Conservation (phyloP, 352 stramenopile species). For the Globisporangium mamillatum region DNA sequence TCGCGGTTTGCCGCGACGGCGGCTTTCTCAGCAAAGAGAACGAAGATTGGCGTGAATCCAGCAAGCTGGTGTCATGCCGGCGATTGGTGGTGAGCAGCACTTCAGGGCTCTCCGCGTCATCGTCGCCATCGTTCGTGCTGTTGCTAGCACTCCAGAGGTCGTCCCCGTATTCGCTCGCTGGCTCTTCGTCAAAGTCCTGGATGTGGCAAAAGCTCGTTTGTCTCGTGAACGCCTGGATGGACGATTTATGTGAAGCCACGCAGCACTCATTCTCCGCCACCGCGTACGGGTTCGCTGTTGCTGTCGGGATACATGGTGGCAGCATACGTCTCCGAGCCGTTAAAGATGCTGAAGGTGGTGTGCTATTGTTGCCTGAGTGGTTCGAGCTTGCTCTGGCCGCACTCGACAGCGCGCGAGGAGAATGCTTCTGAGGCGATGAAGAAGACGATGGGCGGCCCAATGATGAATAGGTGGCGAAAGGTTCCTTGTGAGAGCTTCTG, state of each 20-base stretch:
- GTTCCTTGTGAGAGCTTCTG: neutral
- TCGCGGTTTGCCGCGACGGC: constrained; percentile 31
- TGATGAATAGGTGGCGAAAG: neutral
- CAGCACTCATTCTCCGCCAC: neutral
- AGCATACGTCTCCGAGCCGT: constrained; percentile 10
- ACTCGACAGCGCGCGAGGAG: neutral
- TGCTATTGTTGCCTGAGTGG: neutral
- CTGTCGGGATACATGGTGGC: constrained; percentile 8
- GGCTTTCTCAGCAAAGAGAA: neutral
- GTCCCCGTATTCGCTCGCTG: neutral
- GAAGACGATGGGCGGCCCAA: neutral
- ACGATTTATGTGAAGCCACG: neutral
- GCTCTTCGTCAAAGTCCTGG: constrained; percentile 8
- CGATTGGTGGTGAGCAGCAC: neutral
- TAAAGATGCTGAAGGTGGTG: neutral
- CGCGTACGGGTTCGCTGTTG: constrained; percentile 5
- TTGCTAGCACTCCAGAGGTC: neutral
- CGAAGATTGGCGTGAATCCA: neutral
- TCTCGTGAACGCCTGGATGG: neutral
- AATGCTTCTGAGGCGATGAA: constrained; percentile 7
- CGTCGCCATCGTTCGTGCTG: neutral
- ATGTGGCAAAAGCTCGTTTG: constrained; percentile 14
- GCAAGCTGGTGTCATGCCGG: neutral
- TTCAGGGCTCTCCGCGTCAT: neutral
- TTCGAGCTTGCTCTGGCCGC: neutral